A percentile compares a stretch with the other conserved stretches of the same genome.
Evolutionary conservation across 768 basidiomycete species (phyloP).

Genomic region (Phaeolepiota aurea): DNA sequence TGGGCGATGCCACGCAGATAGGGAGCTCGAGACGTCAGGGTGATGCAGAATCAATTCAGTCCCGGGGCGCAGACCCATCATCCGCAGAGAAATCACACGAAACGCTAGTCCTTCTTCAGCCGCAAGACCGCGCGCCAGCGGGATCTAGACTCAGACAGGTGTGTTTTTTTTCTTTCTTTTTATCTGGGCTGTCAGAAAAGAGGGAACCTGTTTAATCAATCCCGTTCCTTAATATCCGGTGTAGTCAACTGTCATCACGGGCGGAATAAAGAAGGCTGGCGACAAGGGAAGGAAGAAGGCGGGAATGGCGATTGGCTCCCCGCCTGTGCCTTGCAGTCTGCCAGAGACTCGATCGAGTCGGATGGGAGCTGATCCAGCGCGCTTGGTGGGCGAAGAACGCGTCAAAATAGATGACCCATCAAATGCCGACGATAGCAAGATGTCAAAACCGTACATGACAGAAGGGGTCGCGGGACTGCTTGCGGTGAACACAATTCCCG

Average conservation of each 20-base stretch:
- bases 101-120: constrained; percentile 2
- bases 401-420: too few species aligned
- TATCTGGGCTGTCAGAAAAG: too few species aligned
- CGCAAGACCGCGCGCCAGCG: constrained; percentile 4
- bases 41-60: too few species aligned
- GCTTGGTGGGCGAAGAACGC: too few species aligned
- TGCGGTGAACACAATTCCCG: constrained; percentile 39
- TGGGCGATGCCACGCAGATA: constrained; percentile 12
- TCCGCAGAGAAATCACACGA: constrained; percentile 4
- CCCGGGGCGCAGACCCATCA: too few species aligned
- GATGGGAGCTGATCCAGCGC: too few species aligned
- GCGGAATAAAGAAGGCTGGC: neutral
- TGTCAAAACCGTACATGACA: constrained; percentile 7
- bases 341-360: neutral
- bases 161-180: neutral
- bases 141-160: neutral
- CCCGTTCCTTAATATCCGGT: neutral
- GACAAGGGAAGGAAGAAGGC: too few species aligned
- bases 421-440: neutral
- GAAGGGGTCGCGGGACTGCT: constrained; percentile 38
- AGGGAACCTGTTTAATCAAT: too few species aligned
- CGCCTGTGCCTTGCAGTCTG: neutral
- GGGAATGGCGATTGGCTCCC: neutral
- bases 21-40: constrained; percentile 4
- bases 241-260: neutral